Evolutionary conservation across 495 filamentous ascomycete species (phyloP).

Genomic region (Aspergillus sclerotioniger): DNA sequence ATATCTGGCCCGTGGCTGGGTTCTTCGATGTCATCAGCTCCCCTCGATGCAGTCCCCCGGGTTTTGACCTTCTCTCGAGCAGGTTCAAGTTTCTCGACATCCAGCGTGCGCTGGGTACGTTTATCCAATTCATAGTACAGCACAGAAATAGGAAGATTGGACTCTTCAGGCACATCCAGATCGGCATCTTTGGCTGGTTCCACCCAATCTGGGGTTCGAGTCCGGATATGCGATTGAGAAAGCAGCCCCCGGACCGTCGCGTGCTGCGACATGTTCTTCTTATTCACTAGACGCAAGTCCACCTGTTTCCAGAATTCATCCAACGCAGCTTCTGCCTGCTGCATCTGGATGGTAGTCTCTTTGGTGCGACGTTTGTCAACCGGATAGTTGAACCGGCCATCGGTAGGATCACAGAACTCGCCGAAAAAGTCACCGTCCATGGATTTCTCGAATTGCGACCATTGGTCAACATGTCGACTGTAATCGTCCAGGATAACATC

Average conservation of each 20-base stretch:
- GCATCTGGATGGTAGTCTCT: slow-evolving; percentile 42
- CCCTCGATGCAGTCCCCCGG: slow-evolving; percentile 6
- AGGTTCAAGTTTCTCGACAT: too few species aligned
- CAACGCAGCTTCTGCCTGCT: slow-evolving; percentile 44
- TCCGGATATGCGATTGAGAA: slow-evolving; percentile 29
- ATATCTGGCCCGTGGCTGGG: slow-evolving; percentile 2
- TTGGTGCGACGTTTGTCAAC: slow-evolving; percentile 45
- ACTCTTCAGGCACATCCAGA: slow-evolving; percentile 3
- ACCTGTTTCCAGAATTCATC: slow-evolving; percentile 49
- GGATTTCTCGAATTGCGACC: slow-evolving; percentile 15
- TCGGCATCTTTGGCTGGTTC: slow-evolving; percentile 32
- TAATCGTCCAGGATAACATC: slow-evolving; percentile 31
- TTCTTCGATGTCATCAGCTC: too few species aligned
- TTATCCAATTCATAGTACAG: slow-evolving; percentile 25
- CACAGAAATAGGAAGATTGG: slow-evolving; percentile 19
- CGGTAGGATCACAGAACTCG: too few species aligned
- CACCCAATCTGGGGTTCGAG: slow-evolving; percentile 50
- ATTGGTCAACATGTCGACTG: slow-evolving; percentile 10
- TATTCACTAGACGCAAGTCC: slow-evolving; percentile 19
- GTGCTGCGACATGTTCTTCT: slow-evolving; percentile 15
- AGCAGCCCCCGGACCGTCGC: slow-evolving; percentile 23
- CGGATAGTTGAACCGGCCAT: slow-evolving; percentile 46
- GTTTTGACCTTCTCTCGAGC: slow-evolving; percentile 40
- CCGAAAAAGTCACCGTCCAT: too few species aligned
- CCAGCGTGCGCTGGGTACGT: slow-evolving; percentile 20